A percentile compares a stretch with the other conserved stretches of the same genome.
phyloP scores from a whole-genome alignment of 2,329 filamentous ascomycete genomes.

The Curvularia spicifera region DNA sequence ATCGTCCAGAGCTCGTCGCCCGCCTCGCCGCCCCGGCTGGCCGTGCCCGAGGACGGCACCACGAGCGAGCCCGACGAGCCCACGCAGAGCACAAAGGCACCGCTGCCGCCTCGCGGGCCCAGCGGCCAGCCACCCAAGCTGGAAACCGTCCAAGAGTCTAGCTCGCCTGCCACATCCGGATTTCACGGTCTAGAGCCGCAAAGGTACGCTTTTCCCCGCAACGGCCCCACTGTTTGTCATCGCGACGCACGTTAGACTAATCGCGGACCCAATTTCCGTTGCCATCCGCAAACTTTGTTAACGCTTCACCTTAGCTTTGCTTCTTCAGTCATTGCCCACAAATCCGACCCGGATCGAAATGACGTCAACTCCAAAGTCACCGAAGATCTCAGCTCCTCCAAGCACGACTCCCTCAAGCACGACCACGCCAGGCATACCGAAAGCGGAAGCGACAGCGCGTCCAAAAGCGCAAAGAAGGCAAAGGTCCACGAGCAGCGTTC shows the following conservation, averaged over 20 bases:
- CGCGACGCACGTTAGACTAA: slow-evolving; percentile 32
- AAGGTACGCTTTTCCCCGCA: slow-evolving; percentile 42
- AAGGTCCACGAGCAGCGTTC: slow-evolving; percentile 54
- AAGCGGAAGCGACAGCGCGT: slow-evolving; percentile 70
- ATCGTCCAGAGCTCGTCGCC: slow-evolving; percentile 55
- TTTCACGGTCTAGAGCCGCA: slow-evolving; percentile 48
- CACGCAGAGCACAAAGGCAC: slow-evolving; percentile 47
- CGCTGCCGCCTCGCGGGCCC: slow-evolving; percentile 57
- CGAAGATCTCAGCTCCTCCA: slow-evolving; percentile 53
- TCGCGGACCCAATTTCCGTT: slow-evolving; percentile 26
- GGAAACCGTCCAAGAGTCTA: slow-evolving; percentile 92
- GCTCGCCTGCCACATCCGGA: slow-evolving; percentile 71
- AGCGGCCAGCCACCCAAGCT: slow-evolving; percentile 67
- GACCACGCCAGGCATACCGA: slow-evolving; percentile 54
- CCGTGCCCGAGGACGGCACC: slow-evolving; percentile 35
- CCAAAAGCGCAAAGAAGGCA: slow-evolving; percentile 32
- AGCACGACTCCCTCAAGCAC: slow-evolving; percentile 50
- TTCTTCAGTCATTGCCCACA: slow-evolving; percentile 28
- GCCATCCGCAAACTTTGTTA: slow-evolving; percentile 29
- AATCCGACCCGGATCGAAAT: slow-evolving; percentile 51
- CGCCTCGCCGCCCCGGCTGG: slow-evolving; percentile 43
- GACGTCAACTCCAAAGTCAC: slow-evolving; percentile 56
- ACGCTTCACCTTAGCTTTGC: slow-evolving; percentile 28
- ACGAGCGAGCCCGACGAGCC: slow-evolving; percentile 49
- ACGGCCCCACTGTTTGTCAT: slow-evolving; percentile 38